Evolutionary conservation across 345 rosid genomes (phyloP), one percentile per base, ranked within the genome.

Genomic region (Lagerstroemia speciosa): DNA sequence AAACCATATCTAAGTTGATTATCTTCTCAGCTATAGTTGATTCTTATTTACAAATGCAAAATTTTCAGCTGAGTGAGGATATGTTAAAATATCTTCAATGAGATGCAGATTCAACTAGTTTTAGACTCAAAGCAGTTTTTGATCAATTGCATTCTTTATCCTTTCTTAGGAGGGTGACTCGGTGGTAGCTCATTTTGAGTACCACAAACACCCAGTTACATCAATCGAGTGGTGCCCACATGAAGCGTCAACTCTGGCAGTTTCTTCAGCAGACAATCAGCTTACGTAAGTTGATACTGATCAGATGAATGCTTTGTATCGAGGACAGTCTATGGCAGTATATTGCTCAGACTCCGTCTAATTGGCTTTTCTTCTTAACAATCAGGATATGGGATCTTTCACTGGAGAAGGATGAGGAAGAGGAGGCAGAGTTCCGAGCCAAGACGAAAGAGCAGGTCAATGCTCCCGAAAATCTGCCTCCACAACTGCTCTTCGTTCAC

Each of bases 331-430:
- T 29, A 20, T 17, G n/a, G 65, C 32, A 16, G 20, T 19, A 48
- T 22, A 19, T 19, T 58, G 34, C 8, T 3, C 68, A 62, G 61
- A 46, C 5, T 33, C 15, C 12, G 63, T 27, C 33, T 30, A 14
- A 58, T 30, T 66, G 50, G 52, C 16, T 34, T 66, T 37, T 10
- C 27, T 57, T 55, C 72, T 75, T 30, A 43, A 16, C 71, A 71
- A 31, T 64, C 78, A 94, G 98, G 69, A 88, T 94, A 77, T 94
- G 98, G 98, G 99, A 94, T 79, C 89, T 94, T 70, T 89, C 99
- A 6, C 72, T 94, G 70, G 99, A 94, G 76, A 91, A 83, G 77
- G 99, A 94, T 36, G 92, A 89, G 69, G 99, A 94, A 82, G 98
- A 94, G 76, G 98, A 91, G 73, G 97, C 89, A 12, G 97, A 89